Conservation (phyloP, 805 yeast species). For the Pichia manshurica region DNA sequence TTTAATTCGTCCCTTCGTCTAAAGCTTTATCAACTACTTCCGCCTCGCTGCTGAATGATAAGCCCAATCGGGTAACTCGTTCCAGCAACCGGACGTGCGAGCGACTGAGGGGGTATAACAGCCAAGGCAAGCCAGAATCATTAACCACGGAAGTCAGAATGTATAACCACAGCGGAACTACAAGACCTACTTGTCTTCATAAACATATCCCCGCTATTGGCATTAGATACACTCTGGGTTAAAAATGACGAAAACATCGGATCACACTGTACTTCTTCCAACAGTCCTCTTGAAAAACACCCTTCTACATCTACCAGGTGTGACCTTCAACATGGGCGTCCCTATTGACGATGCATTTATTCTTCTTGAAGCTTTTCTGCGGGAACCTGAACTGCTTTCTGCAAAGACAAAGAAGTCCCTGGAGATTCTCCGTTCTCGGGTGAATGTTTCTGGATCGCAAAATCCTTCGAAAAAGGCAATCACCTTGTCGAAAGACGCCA, state of each 20-base stretch:
- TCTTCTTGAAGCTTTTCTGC: not conserved
- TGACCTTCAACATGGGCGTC: constrained; percentile 3
- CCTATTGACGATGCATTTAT: constrained; percentile 2
- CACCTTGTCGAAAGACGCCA: not conserved
- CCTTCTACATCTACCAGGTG: constrained; percentile 6
- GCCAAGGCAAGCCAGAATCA: too few species aligned
- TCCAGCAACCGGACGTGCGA: not conserved
- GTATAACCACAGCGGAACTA: too few species aligned
- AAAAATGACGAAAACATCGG: not conserved
- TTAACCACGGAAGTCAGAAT: too few species aligned
- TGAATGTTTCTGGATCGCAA: not conserved
- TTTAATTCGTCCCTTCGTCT: too few species aligned
- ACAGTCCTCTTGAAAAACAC: constrained; percentile 2
- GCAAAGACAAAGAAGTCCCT: not conserved
- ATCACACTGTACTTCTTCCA: not conserved
- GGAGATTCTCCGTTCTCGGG: not conserved
- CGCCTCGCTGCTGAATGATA: not conserved
- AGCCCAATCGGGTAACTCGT: constrained; percentile 6
- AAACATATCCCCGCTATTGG: too few species aligned
- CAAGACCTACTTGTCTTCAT: too few species aligned
- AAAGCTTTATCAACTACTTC: too few species aligned
- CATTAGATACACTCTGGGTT: too few species aligned
- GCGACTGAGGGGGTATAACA: too few species aligned
- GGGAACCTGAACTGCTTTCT: not conserved
- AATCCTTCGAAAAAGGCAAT: not conserved